These are phyloP conservation scores for Pistacia vera DNA, from an alignment of 345 rosid genomes.

Conservation along the genomic window DNA sequence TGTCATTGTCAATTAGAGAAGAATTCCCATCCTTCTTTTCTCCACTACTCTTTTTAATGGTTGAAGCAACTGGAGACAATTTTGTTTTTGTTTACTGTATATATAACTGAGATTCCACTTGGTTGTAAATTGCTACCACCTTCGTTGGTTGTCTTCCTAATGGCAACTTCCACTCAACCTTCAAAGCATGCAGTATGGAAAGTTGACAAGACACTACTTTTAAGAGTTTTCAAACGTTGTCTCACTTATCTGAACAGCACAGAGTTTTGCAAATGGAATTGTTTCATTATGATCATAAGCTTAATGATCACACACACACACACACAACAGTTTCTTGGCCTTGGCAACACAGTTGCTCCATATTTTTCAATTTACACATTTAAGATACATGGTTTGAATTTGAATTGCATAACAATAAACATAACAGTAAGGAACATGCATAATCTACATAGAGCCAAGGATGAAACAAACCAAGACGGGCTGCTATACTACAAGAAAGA, in stretches of 20 bases:
- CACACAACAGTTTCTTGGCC: not conserved
- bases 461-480: not conserved
- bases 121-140: not conserved
- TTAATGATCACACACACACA: not conserved
- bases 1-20: not conserved
- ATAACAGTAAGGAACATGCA: not conserved
- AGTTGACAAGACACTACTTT: not conserved
- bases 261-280: not conserved
- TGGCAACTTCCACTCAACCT: not conserved
- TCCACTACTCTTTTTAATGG: conserved; percentile 1
- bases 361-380: not conserved
- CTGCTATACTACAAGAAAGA: not conserved
- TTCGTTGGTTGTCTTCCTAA: not conserved
- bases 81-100: not conserved
- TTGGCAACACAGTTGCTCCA: not conserved
- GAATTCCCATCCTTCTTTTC: not conserved
- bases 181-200: not conserved
- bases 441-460: not conserved
- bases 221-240: not conserved
- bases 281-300: not conserved
- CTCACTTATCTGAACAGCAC: not conserved
- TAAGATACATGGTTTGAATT: not conserved
- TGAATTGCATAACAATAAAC: not conserved
- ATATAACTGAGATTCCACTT: not conserved
- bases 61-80: not conserved